Base-by-base conservation (phyloP, 1,139 yeast species). In the Pichia sp. region DNA sequence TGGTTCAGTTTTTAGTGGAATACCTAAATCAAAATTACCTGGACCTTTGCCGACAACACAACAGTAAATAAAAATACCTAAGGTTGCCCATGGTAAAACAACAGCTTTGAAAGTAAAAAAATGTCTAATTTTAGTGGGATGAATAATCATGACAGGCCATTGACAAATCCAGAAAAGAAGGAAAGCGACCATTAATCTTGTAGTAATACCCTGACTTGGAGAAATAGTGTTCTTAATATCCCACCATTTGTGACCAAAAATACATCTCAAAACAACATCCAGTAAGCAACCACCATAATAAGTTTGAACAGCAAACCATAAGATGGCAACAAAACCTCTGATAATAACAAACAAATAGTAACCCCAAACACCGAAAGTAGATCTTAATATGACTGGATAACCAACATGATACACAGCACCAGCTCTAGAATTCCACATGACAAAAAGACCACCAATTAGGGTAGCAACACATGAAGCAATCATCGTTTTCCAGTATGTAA, bases 151-250 rank as follows among this genome's bases (percentile, higher is more conserved):
- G 38, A 65, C 63, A 20, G 68, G 63, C 15, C 62, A 56, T 27
- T 65, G 60, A 14, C 65, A 50, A 7, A 66, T 46, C 51, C 70
- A 72, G 54, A 69, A 69, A n/a, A 69, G 42, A 34, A 69, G 50
- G 44, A 69, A 70, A 2, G 74, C 73, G 16, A 66, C 57, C 35
- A 69, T 54, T 27, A 66, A 62, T 48, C 64, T 64, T 2, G 69
- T 66, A 2, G 64, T 57, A 61, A 68, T 65, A 21, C 60, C 58
- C 19, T 66, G 66, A 25, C 57, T 50, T 4, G 48, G 53, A 4
- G 67, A 56, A 27, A 69, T 42, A 16, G 42, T 37, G 28, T 52
- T 52, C 14, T 44, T 35, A 18, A 48, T 44, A 20, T 50, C 38
- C 20, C 36, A 34, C 56, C 54, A 48, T 41, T 40, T 27, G 55